Percentiles rank a stretch among this genome's conserved stretches.
These are phyloP conservation scores for Fusarium metavorans DNA, from an alignment of 2,329 filamentous ascomycete genomes.

Conservation along the genomic window DNA sequence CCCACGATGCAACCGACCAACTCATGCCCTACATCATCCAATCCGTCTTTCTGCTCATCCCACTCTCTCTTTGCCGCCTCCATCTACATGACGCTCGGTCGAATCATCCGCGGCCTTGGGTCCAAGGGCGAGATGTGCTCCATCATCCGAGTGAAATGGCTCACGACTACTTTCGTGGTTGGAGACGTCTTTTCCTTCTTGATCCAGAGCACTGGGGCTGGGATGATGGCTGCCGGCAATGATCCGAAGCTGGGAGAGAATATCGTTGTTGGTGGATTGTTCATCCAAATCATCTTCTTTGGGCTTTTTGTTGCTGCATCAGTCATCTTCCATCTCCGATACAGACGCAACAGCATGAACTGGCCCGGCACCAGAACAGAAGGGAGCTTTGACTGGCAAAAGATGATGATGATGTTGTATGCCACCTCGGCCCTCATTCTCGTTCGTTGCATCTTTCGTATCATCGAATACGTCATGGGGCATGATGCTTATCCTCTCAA, in stretches of 20 bases:
- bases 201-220: constrained; percentile 58
- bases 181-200: constrained; percentile 63
- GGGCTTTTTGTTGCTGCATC: constrained; percentile 64
- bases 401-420: constrained; percentile 52
- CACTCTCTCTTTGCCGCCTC: constrained; percentile 55
- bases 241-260: constrained; percentile 53
- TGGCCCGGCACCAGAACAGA: not conserved
- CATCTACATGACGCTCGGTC: constrained; percentile 59
- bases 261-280: constrained; percentile 65
- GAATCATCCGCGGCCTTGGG: constrained; percentile 51
- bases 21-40: constrained; percentile 49
- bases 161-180: constrained; percentile 64
- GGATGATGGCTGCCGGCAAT: constrained; percentile 42
- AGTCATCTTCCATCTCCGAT: constrained; percentile 58
- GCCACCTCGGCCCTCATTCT: constrained; percentile 52
- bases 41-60: constrained; percentile 47
- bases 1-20: constrained; percentile 34
- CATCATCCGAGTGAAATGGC: constrained; percentile 47
- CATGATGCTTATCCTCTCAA: constrained; percentile 52
- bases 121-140: constrained; percentile 37
- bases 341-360: constrained; percentile 14
- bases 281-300: constrained; percentile 68
- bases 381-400: constrained; percentile 47
- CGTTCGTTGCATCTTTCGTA: constrained; percentile 57
- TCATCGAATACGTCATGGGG: constrained; percentile 60